Base-by-base conservation (phyloP, 1,284 basidiomycete species). In the Fereydounia khargensis region DNA sequence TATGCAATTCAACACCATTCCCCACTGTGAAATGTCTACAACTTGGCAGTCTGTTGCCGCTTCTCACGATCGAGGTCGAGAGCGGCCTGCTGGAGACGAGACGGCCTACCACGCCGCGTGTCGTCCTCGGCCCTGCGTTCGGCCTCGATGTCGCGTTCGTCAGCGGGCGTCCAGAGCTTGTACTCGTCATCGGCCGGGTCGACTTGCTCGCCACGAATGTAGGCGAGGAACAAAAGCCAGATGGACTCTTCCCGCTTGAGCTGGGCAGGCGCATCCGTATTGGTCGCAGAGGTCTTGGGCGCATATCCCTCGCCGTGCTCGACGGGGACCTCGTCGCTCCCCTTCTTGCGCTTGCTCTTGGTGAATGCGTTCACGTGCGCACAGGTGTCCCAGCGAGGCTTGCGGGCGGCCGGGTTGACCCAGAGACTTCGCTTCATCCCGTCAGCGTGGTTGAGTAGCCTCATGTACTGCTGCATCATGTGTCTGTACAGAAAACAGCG, bases 381-480 rank as follows among this genome's bases (percentile, higher is more conserved):
- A 28, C 59, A 64, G 4, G 20, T 37, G 2, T 63, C 63, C 63
- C 63, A 68, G 7, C 47, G 42, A 8, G 43, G 51, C 14, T 17
- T 35, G 9, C 52, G 47, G 36, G 47, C 51, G 32, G 39, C 7
- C 1, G 66, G 66, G 24, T 68, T 54, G 49, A 68, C 54, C 62
- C 60, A 68, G n/a, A 68, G 49, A 9, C 47, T 53, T 24, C 54
- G 54, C 18, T 64, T 59, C 35, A 64, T 53, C 10, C 47, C 32
- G 17, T 54, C 54, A 8, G 48, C 39, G 45, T 57, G 55, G 37
- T 60, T 50, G 27, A 68, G 50, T 53, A 68, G 50, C 9, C 35
- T 42, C 14, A 60, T 31, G 27, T 68, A 62, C 36, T 63, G 55
- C 35, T 57, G 30, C 66, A 66, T 65, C 66, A 68, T 68, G 28